Conservation (phyloP, 495 filamentous ascomycete species). For the Annulohypoxylon moriforme region DNA sequence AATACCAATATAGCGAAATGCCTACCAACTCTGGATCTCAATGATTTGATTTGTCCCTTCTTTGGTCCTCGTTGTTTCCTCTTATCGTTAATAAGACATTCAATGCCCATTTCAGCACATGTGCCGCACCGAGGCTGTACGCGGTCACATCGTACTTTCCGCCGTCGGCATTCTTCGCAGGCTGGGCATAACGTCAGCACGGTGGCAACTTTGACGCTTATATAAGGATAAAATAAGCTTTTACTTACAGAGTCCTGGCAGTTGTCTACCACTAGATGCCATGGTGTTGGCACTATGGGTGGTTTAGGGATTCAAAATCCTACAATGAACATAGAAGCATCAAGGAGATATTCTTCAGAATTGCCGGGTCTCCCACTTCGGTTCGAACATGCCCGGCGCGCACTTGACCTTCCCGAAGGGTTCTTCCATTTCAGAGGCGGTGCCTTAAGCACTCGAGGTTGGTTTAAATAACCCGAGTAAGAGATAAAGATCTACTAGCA, state of each 20-base stretch:
- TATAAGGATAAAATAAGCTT: not conserved
- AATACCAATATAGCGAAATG: not conserved
- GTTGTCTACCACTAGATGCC: not conserved
- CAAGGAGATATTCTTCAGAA: too few species aligned
- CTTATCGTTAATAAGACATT: not conserved
- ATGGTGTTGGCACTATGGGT: not conserved
- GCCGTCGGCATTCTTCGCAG: slow-evolving; percentile 10
- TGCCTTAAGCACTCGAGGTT: not conserved
- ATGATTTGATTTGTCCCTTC: not conserved
- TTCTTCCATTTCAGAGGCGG: too few species aligned
- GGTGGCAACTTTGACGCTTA: not conserved
- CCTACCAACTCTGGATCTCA: slow-evolving; percentile 5
- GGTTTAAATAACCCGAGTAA: not conserved
- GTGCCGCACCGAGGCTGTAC: not conserved
- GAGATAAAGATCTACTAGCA: not conserved
- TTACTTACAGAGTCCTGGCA: slow-evolving; percentile 1
- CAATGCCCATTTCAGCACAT: not conserved
- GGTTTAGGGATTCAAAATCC: not conserved
- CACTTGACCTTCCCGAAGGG: too few species aligned
- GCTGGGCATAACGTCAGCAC: not conserved
- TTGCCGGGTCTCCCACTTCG: too few species aligned
- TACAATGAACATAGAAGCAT: too few species aligned
- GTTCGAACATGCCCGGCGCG: too few species aligned
- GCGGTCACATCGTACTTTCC: slow-evolving; percentile 6
- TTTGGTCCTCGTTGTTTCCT: not conserved